Base-by-base conservation (phyloP, 2,329 filamentous ascomycete species). In the Xylaria sp. region DNA sequence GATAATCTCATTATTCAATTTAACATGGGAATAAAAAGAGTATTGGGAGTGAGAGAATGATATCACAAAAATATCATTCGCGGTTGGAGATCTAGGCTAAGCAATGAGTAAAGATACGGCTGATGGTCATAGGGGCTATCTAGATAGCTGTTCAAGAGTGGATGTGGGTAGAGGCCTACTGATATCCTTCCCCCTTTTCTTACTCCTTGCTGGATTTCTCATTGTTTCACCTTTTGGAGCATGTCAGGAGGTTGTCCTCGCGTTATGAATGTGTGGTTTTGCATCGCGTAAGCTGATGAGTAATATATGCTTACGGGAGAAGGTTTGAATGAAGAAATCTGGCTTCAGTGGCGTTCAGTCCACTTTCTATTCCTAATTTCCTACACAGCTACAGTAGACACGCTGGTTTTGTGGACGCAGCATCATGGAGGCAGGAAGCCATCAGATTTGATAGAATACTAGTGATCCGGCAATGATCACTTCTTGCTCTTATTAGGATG, bases 371-470 rank as follows among this genome's bases (percentile, higher is more conserved):
- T 15, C 5, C 15, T 2, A 31, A 27, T n/a, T n/a, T n/a, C n/a
- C n/a, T n/a, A n/a, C n/a, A 22, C 7, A 27, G 53, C n/a, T n/a
- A n/a, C n/a, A n/a, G 13, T 7, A 20, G 29, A 36, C 6, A 61
- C 15, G 4, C 47, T 25, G 13, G 31, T 39, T 45, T 38, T 15
- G 22, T 7, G 20, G 44, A 29, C 33, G 20, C 13, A 31, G 5
- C 22, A 50, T 4, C 38, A 57, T 39, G 20, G 27, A 33, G 33
- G 47, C 25, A 49, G 42, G 38, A 49, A 49, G 29, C 58, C 29
- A 39, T 54, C 47, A n/a, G 15, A 58, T 59, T 58, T 20, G 49
- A 17, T 47, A 29, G n/a, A 29, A 11, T 29, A 49, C 22, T 20
- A 54, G 63, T 29, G 44, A 39, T 54, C 53, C 3, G 47, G 38